Base-by-base conservation (phyloP, 2,329 filamentous ascomycete species). In the Penicillium sp. region DNA sequence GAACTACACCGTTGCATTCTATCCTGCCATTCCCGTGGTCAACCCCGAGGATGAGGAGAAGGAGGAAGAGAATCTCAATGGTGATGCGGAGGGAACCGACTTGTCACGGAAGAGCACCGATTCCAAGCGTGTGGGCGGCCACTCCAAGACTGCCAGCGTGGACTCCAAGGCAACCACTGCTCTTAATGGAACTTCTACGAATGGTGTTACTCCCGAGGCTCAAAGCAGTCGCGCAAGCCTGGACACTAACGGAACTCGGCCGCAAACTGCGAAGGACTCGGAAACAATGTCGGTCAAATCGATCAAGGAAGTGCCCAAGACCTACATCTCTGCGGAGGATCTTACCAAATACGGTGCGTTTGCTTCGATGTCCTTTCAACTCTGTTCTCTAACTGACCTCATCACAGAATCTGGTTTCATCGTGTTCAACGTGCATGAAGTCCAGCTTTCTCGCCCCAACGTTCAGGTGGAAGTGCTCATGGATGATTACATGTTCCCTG, bases 401-500 rank as follows among this genome's bases (percentile, higher is more conserved):
- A n/a, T n/a, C 45, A 35, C 55, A 83, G 89, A 97, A 72, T 93
- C 87, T 49, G 93, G 93, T 56, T 79, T 98, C 49, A 77, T 98
- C 55, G 87, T 98, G 49, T 97, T 98, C 78, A 91, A 90, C 65
- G 80, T 98, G 50, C 81, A 96, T 65, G 90, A 97, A 54, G 89
- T 85, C 24, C 85, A 96, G 48, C 79, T 98, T 64, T 80, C 87
- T 0, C 82, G 86, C 55, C 80, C 76, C 45, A 80, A 90, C 57
- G 84, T 82, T 28, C 84, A 88, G 54, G 75, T 98, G 19, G 89
- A 98, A 67, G 81, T 98, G 7, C 75, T 91, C 55, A 93, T 97
- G 67, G 93, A 98, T 67, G 93, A 98, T 66, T 89, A 93, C 79
- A 81, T 88, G 29, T 97, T 93, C 72, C 85, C 93, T 0, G 86